Percentiles rank a stretch among this genome's conserved stretches.
phyloP scores from a whole-genome alignment of 148 eudicot species.

The Amaranthus palmeri region DNA sequence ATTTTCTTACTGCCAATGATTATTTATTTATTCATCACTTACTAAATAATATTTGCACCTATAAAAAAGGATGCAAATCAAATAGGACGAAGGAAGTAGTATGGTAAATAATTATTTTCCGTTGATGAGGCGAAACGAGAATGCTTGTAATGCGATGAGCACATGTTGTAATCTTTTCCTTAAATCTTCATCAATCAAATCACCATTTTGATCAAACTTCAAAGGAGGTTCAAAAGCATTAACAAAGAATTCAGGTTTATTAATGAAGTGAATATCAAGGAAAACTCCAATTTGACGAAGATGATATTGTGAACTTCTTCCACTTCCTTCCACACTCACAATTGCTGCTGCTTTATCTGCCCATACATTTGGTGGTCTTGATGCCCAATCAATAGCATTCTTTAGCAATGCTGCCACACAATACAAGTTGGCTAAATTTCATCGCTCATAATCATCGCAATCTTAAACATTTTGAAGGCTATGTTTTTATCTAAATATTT shows the following conservation, averaged over 20 bases:
- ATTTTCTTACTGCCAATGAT: too few species aligned
- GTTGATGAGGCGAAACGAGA: slow-evolving; percentile 47
- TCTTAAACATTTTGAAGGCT: too few species aligned
- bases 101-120: not conserved
- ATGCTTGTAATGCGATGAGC: slow-evolving; percentile 46
- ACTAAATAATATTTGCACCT: too few species aligned
- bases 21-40: too few species aligned
- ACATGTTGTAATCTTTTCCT: slow-evolving; percentile 43
- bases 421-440: not conserved
- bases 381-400: slow-evolving; percentile 89
- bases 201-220: slow-evolving; percentile 60
- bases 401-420: slow-evolving; percentile 47
- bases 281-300: slow-evolving; percentile 80
- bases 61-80: too few species aligned
- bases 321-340: slow-evolving; percentile 54
- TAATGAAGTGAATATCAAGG: slow-evolving; percentile 79
- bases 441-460: too few species aligned
- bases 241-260: slow-evolving; percentile 80
- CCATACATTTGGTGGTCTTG: slow-evolving; percentile 79
- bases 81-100: too few species aligned
- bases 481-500: too few species aligned
- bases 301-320: slow-evolving; percentile 64
- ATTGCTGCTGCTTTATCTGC: slow-evolving; percentile 73
- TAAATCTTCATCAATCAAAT: slow-evolving; percentile 53
- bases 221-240: slow-evolving; percentile 45